Evolutionary conservation across 2,329 filamentous ascomycete species (phyloP), one percentile per base, ranked within the genome.

Genomic region (Arthrobotrys sinensis): DNA sequence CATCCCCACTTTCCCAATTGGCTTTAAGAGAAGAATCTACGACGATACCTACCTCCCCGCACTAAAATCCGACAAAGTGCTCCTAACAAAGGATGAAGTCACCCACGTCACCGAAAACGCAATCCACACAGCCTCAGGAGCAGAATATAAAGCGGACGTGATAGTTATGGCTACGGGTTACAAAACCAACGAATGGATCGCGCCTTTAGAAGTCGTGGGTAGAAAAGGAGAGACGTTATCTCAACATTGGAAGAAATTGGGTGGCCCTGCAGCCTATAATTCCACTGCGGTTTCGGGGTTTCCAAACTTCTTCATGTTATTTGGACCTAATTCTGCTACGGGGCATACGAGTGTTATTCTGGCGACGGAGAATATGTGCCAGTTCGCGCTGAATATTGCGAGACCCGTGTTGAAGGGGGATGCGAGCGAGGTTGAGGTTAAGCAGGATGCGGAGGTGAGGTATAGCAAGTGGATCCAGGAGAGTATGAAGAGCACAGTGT

Each of bases 141-240:
- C 81, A 83, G 62, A 87, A 83, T 80, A 85, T 1, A 85, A 88
- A 11, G 89, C 89, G 0, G 90, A 91, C 81, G 85, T 90, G 36
- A 88, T 91, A 38, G 83, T 91, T 6, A 83, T 90, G 34, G 89
- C 89, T 1, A 91, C 88, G 65, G 90, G 90, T 0, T 91, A 89
- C 82, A 85, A 87, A 36, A 88, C 87, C 0, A 88, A 87, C 14
- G 84, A 85, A 36, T 89, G 87, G 84, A 84, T 90, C 0, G 85
- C 87, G 16, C 86, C 87, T 1, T 82, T 91, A 12, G 85, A 87
- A 2, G 84, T 91, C 4, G 82, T 85, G 1, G 90, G 90, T 0
- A 85, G 85, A 16, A 82, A 83, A 0, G 88, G 88, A 12, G 85
- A 86, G 77, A 86, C 86, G 10, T 81, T 90, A 1, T 84, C 87